phyloP scores from a whole-genome alignment of 345 rosid genomes.

The Euphorbia lathyris region DNA sequence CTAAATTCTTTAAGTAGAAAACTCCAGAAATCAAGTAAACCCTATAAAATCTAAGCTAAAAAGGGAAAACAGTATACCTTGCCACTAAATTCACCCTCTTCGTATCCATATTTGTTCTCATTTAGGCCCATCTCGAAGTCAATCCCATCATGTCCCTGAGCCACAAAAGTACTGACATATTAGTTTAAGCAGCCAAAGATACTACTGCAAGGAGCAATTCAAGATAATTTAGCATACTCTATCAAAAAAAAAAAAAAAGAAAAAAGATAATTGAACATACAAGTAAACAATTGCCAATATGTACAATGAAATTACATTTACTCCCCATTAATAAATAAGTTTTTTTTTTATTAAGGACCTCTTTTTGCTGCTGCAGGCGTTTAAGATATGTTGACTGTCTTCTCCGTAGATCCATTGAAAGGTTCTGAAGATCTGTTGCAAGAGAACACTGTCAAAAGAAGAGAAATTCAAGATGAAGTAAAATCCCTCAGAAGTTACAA shows the following conservation, averaged over 20 bases:
- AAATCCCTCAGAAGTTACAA: background rate
- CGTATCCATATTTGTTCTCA: slow-evolving; percentile 53
- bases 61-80: slow-evolving; percentile 42
- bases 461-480: background rate
- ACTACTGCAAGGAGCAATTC: background rate
- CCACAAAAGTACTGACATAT: background rate
- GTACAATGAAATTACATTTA: background rate
- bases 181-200: background rate
- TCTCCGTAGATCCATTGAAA: slow-evolving; percentile 88
- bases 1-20: background rate
- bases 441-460: slow-evolving; percentile 54
- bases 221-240: too few species aligned
- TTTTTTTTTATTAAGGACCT: slow-evolving; percentile 34
- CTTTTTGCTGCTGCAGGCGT: slow-evolving; percentile 83
- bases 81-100: slow-evolving; percentile 69
- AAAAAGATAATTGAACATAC: background rate
- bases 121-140: slow-evolving; percentile 84
- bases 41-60: background rate
- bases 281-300: background rate
- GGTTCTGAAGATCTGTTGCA: slow-evolving; percentile 85
- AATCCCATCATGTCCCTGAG: slow-evolving; percentile 67
- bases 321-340: background rate
- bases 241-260: too few species aligned
- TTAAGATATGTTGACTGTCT: slow-evolving; percentile 86
- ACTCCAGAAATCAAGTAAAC: background rate